Conservation (phyloP, 2,329 filamentous ascomycete species). For the Pestalotiopsis sp. region DNA sequence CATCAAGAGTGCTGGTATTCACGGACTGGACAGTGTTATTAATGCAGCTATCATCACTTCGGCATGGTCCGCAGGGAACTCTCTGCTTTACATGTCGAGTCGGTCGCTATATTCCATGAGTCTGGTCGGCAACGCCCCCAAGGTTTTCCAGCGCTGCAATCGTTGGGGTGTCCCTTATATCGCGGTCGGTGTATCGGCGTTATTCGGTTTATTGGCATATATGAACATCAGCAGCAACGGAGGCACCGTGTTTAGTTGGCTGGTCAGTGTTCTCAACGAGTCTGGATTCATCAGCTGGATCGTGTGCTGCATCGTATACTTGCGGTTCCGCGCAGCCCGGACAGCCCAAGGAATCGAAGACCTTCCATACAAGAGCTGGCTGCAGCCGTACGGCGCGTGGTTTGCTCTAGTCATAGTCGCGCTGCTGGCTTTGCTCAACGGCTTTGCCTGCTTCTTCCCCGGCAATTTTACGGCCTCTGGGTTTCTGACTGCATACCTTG, state of each 20-base stretch:
- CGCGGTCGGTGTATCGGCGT: conserved; percentile 43
- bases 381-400: conserved; percentile 59
- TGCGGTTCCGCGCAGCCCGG: conserved; percentile 55
- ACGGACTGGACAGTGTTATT: conserved; percentile 31
- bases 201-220: conserved; percentile 63
- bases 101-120: conserved; percentile 47
- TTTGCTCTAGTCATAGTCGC: conserved; percentile 49
- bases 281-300: conserved; percentile 55
- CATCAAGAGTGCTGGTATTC: conserved; percentile 40
- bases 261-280: conserved; percentile 52
- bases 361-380: conserved; percentile 49
- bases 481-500: conserved; percentile 64
- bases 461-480: conserved; percentile 51
- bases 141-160: conserved; percentile 42
- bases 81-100: conserved; percentile 44
- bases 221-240: conserved; percentile 59
- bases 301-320: conserved; percentile 52
- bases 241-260: conserved; percentile 61
- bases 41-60: conserved; percentile 37
- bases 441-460: conserved; percentile 63
- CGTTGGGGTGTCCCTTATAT: conserved; percentile 40
- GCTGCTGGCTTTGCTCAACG: conserved; percentile 58
- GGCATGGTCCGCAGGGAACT: conserved; percentile 39
- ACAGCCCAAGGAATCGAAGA: conserved; percentile 38
- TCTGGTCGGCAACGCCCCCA: conserved; percentile 45